Evolutionary conservation across 805 yeast species (phyloP).

Genomic region (Ogataea neopini): DNA sequence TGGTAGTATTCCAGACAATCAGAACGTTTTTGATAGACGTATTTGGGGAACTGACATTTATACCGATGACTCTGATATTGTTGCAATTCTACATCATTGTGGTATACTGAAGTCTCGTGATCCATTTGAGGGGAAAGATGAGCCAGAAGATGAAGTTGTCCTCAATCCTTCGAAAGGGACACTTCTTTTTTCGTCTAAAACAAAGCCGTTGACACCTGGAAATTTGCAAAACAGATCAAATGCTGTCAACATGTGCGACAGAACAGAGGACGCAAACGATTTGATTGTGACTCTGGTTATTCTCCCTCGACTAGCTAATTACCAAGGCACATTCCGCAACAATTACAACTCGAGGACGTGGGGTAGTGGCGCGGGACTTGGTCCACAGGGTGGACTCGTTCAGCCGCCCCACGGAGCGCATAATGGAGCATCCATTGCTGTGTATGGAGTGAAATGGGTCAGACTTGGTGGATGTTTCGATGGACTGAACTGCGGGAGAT

Average conservation of each 20-base stretch:
- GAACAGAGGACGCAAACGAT: constrained; percentile 41
- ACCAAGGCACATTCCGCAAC: constrained; percentile 64
- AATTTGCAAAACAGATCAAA: constrained; percentile 35
- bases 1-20: constrained; percentile 40
- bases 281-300: constrained; percentile 58
- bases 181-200: constrained; percentile 22
- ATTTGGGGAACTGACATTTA: constrained; percentile 93
- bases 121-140: constrained; percentile 21
- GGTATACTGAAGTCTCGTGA: constrained; percentile 55
- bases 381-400: not conserved
- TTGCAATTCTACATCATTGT: constrained; percentile 71
- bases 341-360: constrained; percentile 78
- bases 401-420: constrained; percentile 42
- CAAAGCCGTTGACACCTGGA: constrained; percentile 41
- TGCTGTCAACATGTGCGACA: constrained; percentile 36
- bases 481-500: constrained; percentile 16
- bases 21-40: constrained; percentile 48
- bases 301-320: constrained; percentile 66
- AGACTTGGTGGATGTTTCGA: constrained; percentile 26
- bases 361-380: constrained; percentile 36
- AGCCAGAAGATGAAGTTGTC: constrained; percentile 15
- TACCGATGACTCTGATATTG: constrained; percentile 89
- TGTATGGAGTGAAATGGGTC: constrained; percentile 57
- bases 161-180: constrained; percentile 15
- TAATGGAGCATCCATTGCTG: constrained; percentile 74